phyloP scores from a whole-genome alignment of 306 rosid species.

The Parietaria judaica region DNA sequence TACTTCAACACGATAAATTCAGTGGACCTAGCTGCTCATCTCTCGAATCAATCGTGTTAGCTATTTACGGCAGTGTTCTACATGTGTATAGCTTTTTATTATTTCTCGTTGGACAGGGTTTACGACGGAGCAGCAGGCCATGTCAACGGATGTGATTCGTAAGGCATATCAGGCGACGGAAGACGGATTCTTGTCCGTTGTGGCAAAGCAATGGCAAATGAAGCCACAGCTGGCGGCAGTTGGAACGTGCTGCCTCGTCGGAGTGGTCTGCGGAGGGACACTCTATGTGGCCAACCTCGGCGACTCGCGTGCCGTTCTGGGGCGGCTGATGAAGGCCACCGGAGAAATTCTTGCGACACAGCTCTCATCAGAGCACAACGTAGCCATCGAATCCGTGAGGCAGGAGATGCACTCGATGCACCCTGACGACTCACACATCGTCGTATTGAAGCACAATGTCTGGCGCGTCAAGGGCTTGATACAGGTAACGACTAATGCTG shows the following conservation, averaged over 20 bases:
- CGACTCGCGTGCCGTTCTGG: constrained; percentile 95
- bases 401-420: constrained; percentile 89
- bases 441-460: constrained; percentile 84
- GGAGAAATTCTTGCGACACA: constrained; percentile 81
- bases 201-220: constrained; percentile 68
- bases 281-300: constrained; percentile 89
- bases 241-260: constrained; percentile 83
- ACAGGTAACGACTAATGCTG: constrained; percentile 46
- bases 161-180: constrained; percentile 93
- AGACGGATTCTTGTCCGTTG: constrained; percentile 78
- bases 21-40: not conserved
- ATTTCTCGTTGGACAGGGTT: constrained; percentile 37
- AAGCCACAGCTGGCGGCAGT: constrained; percentile 95
- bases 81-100: not conserved
- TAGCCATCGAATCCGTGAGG: constrained; percentile 73
- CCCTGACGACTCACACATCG: constrained; percentile 73
- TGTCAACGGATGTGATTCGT: constrained; percentile 78
- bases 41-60: not conserved
- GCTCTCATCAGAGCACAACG: constrained; percentile 87
- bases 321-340: constrained; percentile 60
- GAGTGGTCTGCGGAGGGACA: constrained; percentile 66
- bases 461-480: constrained; percentile 98
- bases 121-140: constrained; percentile 69
- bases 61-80: not conserved
- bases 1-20: too few species aligned